Conservation (phyloP, 768 basidiomycete genomes). For the Pleurotus sapidus region DNA sequence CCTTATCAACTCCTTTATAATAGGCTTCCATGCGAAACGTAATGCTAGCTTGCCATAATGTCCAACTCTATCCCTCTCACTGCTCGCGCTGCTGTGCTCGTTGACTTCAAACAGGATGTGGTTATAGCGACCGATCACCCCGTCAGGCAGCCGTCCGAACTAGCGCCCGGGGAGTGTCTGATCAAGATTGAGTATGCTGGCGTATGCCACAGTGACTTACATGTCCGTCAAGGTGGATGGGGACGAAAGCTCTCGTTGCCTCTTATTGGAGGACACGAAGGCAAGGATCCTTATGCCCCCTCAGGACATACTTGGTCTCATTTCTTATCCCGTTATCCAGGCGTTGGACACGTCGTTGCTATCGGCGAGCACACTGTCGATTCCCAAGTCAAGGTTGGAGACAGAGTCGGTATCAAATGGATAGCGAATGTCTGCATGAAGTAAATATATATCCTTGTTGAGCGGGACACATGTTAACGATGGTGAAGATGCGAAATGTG, state of each 20-base stretch:
- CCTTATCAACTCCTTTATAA: background rate
- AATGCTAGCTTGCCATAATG: background rate
- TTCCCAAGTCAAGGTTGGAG: slow-evolving; percentile 60
- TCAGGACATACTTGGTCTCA: background rate
- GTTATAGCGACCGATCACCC: slow-evolving; percentile 40
- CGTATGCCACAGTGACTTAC: slow-evolving; percentile 74
- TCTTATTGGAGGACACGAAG: slow-evolving; percentile 77
- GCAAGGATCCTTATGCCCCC: background rate
- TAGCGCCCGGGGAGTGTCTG: slow-evolving; percentile 64
- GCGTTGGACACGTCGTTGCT: slow-evolving; percentile 74
- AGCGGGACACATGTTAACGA: no score
- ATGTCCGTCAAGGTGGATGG: slow-evolving; percentile 70
- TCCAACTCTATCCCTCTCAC: slow-evolving; percentile 28
- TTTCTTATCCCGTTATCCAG: background rate
- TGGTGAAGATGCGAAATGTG: slow-evolving; percentile 62
- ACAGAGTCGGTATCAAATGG: slow-evolving; percentile 81
- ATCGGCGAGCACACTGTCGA: slow-evolving; percentile 58
- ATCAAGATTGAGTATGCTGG: slow-evolving; percentile 66
- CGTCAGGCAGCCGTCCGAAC: slow-evolving; percentile 53
- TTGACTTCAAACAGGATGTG: slow-evolving; percentile 24
- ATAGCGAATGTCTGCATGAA: slow-evolving; percentile 37
- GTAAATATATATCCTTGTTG: slow-evolving; percentile 16
- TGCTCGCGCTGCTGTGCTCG: slow-evolving; percentile 35
- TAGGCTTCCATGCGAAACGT: background rate
- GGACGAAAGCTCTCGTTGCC: slow-evolving; percentile 43